phyloP scores from a whole-genome alignment of 805 yeast genomes.

The Ogataea trehaloabstinens region DNA sequence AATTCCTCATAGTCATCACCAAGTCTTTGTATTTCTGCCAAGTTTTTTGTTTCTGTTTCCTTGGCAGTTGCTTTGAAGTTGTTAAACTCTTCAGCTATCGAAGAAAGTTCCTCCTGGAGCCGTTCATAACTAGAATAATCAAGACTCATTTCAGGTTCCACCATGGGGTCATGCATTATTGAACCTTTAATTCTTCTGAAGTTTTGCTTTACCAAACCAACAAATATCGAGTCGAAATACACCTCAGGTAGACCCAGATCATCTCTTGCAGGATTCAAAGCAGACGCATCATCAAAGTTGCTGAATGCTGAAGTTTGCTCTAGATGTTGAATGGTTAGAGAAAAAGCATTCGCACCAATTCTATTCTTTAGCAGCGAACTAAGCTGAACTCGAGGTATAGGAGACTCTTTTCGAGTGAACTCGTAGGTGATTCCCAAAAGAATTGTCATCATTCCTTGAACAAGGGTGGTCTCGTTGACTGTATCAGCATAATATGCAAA shows the following conservation, averaged over 20 bases:
- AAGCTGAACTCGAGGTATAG: constrained; percentile 57
- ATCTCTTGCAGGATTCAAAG: constrained; percentile 56
- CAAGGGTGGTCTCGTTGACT: constrained; percentile 36
- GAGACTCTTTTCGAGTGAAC: constrained; percentile 62
- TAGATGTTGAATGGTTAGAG: constrained; percentile 69
- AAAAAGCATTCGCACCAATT: constrained; percentile 80
- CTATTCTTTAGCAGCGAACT: constrained; percentile 62
- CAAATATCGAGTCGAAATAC: constrained; percentile 64
- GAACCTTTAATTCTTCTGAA: constrained; percentile 65
- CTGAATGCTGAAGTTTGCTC: constrained; percentile 56
- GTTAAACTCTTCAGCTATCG: constrained; percentile 15
- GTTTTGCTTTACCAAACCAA: constrained; percentile 66
- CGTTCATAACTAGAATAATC: constrained; percentile 60
- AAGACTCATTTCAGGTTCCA: constrained; percentile 66
- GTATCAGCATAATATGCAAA: constrained; percentile 60
- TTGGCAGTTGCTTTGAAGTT: constrained; percentile 19
- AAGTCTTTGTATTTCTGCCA: constrained; percentile 21
- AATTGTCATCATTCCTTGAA: constrained; percentile 68
- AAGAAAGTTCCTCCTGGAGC: constrained; percentile 35
- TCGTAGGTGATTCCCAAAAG: constrained; percentile 79
- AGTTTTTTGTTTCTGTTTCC: constrained; percentile 16
- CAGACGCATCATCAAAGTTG: constrained; percentile 51
- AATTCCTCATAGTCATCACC: constrained; percentile 33
- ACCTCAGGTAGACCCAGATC: constrained; percentile 87
- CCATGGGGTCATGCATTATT: constrained; percentile 67